phyloP scores from a whole-genome alignment of 73 alveolate genomes.

The Symbiodinium natans region DNA sequence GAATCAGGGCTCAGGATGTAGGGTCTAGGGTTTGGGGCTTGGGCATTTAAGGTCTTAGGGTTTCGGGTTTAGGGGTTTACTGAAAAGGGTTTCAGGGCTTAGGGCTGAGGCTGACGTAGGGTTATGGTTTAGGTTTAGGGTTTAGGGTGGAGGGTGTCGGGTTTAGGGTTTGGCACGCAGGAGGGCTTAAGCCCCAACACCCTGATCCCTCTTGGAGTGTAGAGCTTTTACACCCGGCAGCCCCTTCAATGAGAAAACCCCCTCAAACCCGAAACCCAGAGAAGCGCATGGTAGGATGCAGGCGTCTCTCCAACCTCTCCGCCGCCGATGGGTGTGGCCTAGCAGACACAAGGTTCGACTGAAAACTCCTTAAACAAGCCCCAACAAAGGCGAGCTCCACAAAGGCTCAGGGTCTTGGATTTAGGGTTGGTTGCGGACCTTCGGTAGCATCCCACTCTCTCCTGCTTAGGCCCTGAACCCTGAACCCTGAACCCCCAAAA shows the following conservation, averaged over 20 bases:
- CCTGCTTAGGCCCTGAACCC: too few relatives aligned
- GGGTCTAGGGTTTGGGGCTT: too few relatives aligned
- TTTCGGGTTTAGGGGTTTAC: too few relatives aligned
- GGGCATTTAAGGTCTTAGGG: too few relatives aligned
- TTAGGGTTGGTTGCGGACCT: neutral
- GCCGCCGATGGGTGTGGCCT: slow-evolving; percentile 85
- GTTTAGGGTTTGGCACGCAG: neutral
- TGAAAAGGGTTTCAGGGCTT: too few relatives aligned
- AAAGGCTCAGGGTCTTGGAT: neutral
- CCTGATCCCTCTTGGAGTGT: neutral
- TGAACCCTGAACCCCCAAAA: too few relatives aligned
- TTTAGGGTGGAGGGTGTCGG: neutral
- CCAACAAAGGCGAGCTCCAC: neutral
- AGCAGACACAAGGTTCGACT: neutral
- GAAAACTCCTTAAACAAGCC: neutral
- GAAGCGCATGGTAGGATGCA: neutral
- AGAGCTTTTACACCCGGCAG: too few relatives aligned
- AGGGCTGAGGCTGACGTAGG: too few relatives aligned
- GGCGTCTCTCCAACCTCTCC: slow-evolving; percentile 65
- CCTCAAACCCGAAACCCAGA: neutral
- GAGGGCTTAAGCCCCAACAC: neutral
- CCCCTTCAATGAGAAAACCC: too few relatives aligned
- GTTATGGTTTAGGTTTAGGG: too few relatives aligned
- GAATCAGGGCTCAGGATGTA: too few relatives aligned
- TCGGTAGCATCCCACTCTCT: too few relatives aligned